Conservation (phyloP, 2,329 filamentous ascomycete genomes). For the Botryotinia convoluta region DNA sequence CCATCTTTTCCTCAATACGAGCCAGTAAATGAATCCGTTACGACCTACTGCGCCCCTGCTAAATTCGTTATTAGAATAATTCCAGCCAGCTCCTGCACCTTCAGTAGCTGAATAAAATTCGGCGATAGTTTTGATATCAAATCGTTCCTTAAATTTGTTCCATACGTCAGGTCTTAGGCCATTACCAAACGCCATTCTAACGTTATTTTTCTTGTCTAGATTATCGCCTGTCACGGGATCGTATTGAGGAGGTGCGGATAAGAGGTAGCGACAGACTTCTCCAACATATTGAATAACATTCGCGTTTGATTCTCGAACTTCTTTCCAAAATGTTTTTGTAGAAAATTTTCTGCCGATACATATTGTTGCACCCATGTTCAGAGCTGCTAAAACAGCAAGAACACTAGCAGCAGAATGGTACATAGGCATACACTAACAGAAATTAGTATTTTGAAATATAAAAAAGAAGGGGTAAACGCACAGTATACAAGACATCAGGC, state of each 20-base stretch:
- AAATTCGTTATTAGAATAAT: conserved; percentile 70
- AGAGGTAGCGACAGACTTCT: conserved; percentile 79
- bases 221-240: conserved; percentile 63
- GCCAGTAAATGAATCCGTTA: conserved; percentile 58
- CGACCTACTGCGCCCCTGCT: conserved; percentile 76
- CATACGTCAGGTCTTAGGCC: conserved; percentile 83
- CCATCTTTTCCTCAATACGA: conserved; percentile 50
- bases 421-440: conserved; percentile 72
- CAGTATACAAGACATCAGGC: conserved; percentile 72
- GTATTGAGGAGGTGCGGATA: conserved; percentile 60
- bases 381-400: conserved; percentile 62
- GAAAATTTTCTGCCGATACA: conserved; percentile 77
- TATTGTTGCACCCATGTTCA: conserved; percentile 62
- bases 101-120: conserved; percentile 84
- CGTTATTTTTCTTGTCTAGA: conserved; percentile 68
- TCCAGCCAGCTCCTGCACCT: conserved; percentile 67
- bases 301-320: conserved; percentile 66
- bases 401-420: conserved; percentile 80
- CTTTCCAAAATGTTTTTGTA: conserved; percentile 71
- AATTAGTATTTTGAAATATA: conserved; percentile 25
- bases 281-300: conserved; percentile 85
- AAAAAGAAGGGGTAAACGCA: conserved; percentile 40
- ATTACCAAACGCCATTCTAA: conserved; percentile 80
- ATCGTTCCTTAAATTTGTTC: conserved; percentile 78
- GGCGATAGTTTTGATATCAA: conserved; percentile 67